Evolutionary conservation across 768 basidiomycete genomes (phyloP).

Genomic region (Lenzites betulinus): DNA sequence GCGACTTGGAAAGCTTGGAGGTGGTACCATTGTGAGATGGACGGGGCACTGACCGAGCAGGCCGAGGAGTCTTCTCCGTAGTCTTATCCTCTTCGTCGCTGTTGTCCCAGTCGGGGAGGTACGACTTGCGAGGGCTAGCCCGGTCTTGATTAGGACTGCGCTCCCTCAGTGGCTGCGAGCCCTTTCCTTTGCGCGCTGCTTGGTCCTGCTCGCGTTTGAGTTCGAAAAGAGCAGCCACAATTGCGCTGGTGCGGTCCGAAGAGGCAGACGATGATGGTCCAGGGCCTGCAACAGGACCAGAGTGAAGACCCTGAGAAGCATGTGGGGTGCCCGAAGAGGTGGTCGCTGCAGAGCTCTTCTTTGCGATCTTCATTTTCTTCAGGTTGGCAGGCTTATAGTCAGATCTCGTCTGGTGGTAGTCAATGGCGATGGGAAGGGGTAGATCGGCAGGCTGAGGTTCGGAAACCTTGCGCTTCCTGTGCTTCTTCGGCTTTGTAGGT

Average conservation of each 20-base stretch:
- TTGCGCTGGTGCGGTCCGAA: not conserved
- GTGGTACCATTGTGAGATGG: slow-evolving; percentile 7
- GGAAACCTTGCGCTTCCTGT: not conserved
- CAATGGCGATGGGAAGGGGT: slow-evolving; percentile 9
- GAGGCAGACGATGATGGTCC: not conserved
- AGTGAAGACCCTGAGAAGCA: not conserved
- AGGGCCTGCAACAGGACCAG: not conserved
- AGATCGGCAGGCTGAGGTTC: not conserved
- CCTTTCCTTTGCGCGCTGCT: not conserved
- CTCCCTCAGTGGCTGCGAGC: slow-evolving; percentile 9
- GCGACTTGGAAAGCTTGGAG: slow-evolving; percentile 3
- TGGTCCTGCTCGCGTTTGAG: not conserved
- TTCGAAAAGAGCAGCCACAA: not conserved
- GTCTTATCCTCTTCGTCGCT: slow-evolving; percentile 4
- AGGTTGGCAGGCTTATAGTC: slow-evolving; percentile 20
- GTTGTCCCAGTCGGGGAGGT: not conserved
- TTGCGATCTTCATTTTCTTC: slow-evolving; percentile 25
- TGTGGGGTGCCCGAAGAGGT: not conserved
- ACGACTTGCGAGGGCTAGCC: not conserved
- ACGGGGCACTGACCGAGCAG: slow-evolving; percentile 4
- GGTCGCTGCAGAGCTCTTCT: slow-evolving; percentile 9
- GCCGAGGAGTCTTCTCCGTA: slow-evolving; percentile 16
- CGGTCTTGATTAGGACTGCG: slow-evolving; percentile 14
- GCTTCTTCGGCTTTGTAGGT: not conserved
- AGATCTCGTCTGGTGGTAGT: slow-evolving; percentile 18